Percentiles rank a stretch among this genome's conserved stretches.
Evolutionary conservation across 2,329 filamentous ascomycete species (phyloP).

Genomic region (Chaetomiaceae sp.): DNA sequence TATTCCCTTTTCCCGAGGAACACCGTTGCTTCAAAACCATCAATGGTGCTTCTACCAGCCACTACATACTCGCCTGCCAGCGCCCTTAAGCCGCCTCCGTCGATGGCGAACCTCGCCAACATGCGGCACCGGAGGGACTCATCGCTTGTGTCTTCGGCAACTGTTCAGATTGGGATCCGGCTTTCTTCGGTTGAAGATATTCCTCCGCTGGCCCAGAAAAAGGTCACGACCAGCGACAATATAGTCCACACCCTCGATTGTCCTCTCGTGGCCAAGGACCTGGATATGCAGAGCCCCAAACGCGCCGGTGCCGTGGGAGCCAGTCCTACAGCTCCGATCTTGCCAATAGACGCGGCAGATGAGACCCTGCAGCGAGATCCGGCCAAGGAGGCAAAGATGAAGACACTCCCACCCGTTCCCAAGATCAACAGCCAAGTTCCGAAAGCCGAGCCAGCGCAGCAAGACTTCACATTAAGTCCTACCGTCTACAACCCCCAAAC

Average conservation of each 20-base stretch:
- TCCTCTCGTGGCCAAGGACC: constrained; percentile 12
- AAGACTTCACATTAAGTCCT: constrained; percentile 44
- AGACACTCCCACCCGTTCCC: constrained; percentile 38
- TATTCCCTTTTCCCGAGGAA: constrained; percentile 40
- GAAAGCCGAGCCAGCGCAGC: constrained; percentile 22
- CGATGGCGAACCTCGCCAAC: constrained; percentile 38
- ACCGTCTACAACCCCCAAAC: constrained; percentile 48
- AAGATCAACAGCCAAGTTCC: constrained; percentile 21
- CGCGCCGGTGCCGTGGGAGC: constrained; percentile 15
- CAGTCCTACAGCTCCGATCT: background rate
- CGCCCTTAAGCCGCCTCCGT: constrained; percentile 42
- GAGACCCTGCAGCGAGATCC: constrained; percentile 27
- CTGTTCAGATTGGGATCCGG: constrained; percentile 67
- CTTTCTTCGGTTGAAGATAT: constrained; percentile 57
- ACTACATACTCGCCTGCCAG: constrained; percentile 43
- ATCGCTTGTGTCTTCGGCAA: constrained; percentile 61
- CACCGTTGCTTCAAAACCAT: constrained; percentile 30
- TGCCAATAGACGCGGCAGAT: constrained; percentile 17
- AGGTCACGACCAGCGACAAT: constrained; percentile 24
- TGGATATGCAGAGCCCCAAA: constrained; percentile 14
- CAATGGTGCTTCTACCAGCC: constrained; percentile 41
- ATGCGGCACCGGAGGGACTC: constrained; percentile 53
- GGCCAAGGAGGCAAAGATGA: constrained; percentile 34
- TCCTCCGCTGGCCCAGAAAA: constrained; percentile 31
- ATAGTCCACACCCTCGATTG: constrained; percentile 37